phyloP scores from a whole-genome alignment of 2,329 filamentous ascomycete species.

The Hypoxylon sp. region DNA sequence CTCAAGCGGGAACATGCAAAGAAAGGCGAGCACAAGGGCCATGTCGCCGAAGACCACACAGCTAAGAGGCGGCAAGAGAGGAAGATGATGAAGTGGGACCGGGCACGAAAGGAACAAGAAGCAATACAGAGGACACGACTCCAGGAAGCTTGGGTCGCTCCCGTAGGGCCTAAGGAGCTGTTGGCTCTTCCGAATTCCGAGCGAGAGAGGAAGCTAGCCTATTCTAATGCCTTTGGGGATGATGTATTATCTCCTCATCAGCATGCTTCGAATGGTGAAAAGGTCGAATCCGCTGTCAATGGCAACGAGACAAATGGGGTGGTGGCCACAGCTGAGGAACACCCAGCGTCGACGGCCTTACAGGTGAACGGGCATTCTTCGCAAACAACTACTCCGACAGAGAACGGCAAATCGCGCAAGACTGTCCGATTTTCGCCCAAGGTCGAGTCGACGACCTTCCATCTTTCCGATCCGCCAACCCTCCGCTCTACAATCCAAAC shows the following conservation, averaged over 20 bases:
- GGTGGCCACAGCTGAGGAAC: background rate
- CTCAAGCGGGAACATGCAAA: slow-evolving; percentile 80
- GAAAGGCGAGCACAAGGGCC: slow-evolving; percentile 66
- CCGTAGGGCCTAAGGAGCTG: slow-evolving; percentile 57
- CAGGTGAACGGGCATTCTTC: slow-evolving; percentile 20
- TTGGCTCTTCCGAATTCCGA: slow-evolving; percentile 65
- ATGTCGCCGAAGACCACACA: slow-evolving; percentile 85
- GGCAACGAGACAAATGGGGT: background rate
- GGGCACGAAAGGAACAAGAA: slow-evolving; percentile 86
- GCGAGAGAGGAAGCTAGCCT: slow-evolving; percentile 45
- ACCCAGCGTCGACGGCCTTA: background rate
- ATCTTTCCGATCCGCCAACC: slow-evolving; percentile 60
- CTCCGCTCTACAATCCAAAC: slow-evolving; percentile 47
- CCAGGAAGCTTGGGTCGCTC: slow-evolving; percentile 55
- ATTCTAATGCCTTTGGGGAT: slow-evolving; percentile 30
- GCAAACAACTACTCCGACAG: slow-evolving; percentile 17
- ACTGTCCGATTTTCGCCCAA: slow-evolving; percentile 75
- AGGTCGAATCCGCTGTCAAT: background rate
- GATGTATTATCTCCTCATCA: background rate
- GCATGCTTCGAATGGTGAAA: slow-evolving; percentile 1
- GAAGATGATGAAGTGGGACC: slow-evolving; percentile 85
- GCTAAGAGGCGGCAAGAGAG: slow-evolving; percentile 79
- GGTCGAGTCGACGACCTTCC: slow-evolving; percentile 70
- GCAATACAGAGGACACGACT: slow-evolving; percentile 74
- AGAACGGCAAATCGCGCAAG: slow-evolving; percentile 58